Conservation (phyloP, 2,329 filamentous ascomycete species). For the Colletotrichum sp. region DNA sequence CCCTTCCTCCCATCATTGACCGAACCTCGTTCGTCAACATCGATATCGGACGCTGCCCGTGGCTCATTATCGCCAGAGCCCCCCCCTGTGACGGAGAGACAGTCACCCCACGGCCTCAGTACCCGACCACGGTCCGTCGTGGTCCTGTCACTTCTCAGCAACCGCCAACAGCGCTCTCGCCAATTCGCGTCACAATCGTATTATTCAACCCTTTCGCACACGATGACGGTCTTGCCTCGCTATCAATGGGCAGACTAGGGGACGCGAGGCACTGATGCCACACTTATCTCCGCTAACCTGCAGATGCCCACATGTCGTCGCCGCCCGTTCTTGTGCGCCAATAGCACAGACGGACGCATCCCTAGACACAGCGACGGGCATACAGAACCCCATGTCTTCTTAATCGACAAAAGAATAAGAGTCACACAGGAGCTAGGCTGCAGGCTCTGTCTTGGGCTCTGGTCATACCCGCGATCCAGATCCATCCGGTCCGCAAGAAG, state of each 20-base stretch:
- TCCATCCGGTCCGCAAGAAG: not conserved
- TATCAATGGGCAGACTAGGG: constrained; percentile 6
- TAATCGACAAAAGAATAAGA: constrained; percentile 5
- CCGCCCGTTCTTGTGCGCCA: constrained; percentile 14
- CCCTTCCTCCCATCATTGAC: not conserved
- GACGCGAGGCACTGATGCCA: constrained; percentile 16
- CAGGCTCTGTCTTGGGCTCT: not conserved
- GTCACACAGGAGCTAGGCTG: constrained; percentile 3
- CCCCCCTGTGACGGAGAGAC: not conserved
- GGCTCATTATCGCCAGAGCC: not conserved
- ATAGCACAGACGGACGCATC: constrained; percentile 2
- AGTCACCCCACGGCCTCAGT: not conserved
- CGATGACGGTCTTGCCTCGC: constrained; percentile 8
- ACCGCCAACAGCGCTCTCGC: not conserved
- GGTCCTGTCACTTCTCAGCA: not conserved
- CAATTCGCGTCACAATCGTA: not conserved
- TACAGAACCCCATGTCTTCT: not conserved
- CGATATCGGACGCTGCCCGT: not conserved
- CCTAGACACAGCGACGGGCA: not conserved
- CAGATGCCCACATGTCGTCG: constrained; percentile 15
- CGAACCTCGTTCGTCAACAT: not conserved
- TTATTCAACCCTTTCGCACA: not conserved
- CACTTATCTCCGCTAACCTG: constrained; percentile 16
- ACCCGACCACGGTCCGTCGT: not conserved
- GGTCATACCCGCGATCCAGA: constrained; percentile 16